Evolutionary conservation across 1,284 basidiomycete species (phyloP), one percentile per base, ranked within the genome.

Genomic region (Fomitopsis palustris): DNA sequence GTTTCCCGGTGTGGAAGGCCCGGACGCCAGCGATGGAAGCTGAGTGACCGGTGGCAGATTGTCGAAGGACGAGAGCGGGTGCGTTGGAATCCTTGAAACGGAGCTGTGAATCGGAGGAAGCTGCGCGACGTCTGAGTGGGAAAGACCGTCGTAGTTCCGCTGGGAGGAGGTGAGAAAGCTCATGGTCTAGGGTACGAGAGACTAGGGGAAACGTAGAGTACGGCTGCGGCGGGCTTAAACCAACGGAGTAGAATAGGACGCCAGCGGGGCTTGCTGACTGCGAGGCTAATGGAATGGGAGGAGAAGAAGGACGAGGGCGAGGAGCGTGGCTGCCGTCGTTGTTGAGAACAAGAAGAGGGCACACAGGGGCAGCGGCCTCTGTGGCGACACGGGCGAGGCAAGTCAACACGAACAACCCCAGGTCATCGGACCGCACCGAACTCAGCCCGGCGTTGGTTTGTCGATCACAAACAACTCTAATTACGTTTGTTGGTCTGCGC

Each of bases 81-180:
- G 66, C 62, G 68, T 65, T 54, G 66, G 64, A 43, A 65, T 58
- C 47, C 70, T 61, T 23, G 64, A 52, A 37, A 57, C 59, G 39
- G 60, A 62, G 33, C 56, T 47, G 43, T 60, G 65, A 25, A 55
- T 57, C 17, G 61, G 58, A 52, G 53, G 62, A 56, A 65, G 67
- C 39, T 69, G 70, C 51, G 67, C 29, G 58, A 70, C 56, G 62
- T 71, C 65, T 16, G 69, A 62, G 55, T 76, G 72, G 54, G 71
- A 56, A 66, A 71, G 66, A 60, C 73, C 68, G 64, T 72, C 69
- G 64, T 75, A 67, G 67, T 70, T 69, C 64, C 75, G 71, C 65
- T 77, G 75, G 25, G 72, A 64, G 51, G 76, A 72, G 67, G 74
- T 67, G 70, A 76, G 65, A 71, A 77, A 80, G 70, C 74, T 81